These are phyloP conservation scores for Tuctoria greenei DNA, from an alignment of 176 grass and related monocot genomes.

Conservation along the genomic window DNA sequence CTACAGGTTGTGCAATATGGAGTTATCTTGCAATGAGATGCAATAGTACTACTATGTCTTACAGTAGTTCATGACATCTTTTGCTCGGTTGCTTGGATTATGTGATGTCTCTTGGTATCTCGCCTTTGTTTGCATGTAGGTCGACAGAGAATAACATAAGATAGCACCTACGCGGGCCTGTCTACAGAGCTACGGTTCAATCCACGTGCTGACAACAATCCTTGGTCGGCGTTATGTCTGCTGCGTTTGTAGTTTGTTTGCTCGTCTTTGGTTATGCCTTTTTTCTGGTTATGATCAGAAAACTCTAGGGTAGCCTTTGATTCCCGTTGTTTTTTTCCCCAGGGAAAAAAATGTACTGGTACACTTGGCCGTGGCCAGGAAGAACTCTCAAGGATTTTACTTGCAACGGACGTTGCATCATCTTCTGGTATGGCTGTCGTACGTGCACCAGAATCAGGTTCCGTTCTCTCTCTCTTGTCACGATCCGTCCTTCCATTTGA, in stretches of 20 bases:
- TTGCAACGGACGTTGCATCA: constrained; percentile 12
- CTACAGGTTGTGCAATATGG: not conserved
- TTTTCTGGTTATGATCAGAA: not conserved
- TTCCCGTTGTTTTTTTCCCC: not conserved
- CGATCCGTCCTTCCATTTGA: not conserved
- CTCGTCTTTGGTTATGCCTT: not conserved
- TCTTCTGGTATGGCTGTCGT: not conserved
- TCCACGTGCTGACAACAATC: constrained; percentile 26
- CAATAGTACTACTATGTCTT: not conserved
- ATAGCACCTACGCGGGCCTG: not conserved
- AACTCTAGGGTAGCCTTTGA: no score
- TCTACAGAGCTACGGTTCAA: not conserved
- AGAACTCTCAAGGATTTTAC: not conserved
- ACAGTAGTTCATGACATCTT: not conserved
- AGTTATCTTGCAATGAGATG: not conserved
- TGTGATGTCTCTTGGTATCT: constrained; percentile 10
- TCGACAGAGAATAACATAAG: not conserved
- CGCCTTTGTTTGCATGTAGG: constrained; percentile 5
- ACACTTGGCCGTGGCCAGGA: not conserved
- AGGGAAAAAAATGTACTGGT: no score
- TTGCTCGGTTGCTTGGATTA: not conserved
- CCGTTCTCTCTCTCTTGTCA: not conserved
- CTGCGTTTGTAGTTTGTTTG: constrained; percentile 22
- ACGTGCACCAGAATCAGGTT: constrained; percentile 7
- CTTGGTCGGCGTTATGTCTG: constrained; percentile 19